Base-by-base conservation (phyloP, 225 moss, liverwort and hornwort species). In the Antitrichia curtipendula region DNA sequence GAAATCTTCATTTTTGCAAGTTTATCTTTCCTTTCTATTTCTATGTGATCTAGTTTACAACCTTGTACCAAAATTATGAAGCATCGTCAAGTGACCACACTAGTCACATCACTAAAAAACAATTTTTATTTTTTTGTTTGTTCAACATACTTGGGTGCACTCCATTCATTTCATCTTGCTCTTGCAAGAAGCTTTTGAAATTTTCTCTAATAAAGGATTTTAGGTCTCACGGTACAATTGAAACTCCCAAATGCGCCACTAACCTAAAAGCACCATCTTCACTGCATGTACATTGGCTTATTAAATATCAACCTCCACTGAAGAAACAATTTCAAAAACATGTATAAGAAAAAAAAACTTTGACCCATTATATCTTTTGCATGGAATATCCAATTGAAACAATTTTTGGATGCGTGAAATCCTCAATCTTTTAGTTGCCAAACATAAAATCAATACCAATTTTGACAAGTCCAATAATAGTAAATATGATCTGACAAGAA, bases 181-280 rank as follows among this genome's bases (percentile, higher is more conserved):
- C 8, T 0, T 24, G 0, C 2, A 9, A 53, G 1, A 36, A 36
- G 1, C 3, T 15, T n/a, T 24, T 23, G 6, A 54, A 53, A 0
- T 36, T 24, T 23, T n/a, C 23, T 2, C 2, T 52, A 53, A 15
- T 53, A 0, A 0, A 36, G 8, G 12, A 52, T 6, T 8, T 23
- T 22, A 12, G 41, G n/a, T n/a, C n/a, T n/a, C n/a, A n/a, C n/a
- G n/a, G n/a, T n/a, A n/a, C n/a, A n/a, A n/a, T n/a, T n/a, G n/a
- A n/a, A n/a, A n/a, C n/a, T n/a, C n/a, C n/a, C n/a, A n/a, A n/a
- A n/a, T n/a, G 43, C 0, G 1, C 43, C 13, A 71, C 9, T 43
- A 27, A 28, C 9, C 43, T 43, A 71, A 6, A 69, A 6, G 16
- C 16, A 17, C 36, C 24, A 40, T 13, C 13, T 69, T 69, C 1